Conservation (phyloP, 169 alveolate species). For the Eimeria zaria region DNA sequence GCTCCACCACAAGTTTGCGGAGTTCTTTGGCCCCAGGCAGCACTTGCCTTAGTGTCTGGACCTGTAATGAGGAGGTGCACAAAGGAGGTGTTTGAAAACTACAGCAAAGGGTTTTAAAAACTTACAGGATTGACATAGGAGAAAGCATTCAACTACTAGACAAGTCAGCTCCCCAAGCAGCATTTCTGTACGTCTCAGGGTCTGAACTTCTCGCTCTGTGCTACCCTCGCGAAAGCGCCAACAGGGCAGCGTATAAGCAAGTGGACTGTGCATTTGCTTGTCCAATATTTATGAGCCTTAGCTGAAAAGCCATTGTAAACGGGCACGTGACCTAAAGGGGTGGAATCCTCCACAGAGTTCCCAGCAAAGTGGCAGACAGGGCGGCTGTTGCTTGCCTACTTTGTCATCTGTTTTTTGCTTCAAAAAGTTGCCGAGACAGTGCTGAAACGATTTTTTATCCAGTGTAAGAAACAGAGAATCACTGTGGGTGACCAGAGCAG, state of each 20-base stretch:
- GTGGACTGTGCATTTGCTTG: not conserved
- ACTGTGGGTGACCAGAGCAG: constrained; percentile 73
- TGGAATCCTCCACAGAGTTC: not conserved
- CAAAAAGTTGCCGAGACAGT: constrained; percentile 57
- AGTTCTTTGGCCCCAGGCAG: constrained; percentile 76
- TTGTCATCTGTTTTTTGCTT: constrained; percentile 74
- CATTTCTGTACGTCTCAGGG: not conserved
- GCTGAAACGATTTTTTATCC: constrained; percentile 76
- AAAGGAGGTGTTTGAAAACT: not conserved
- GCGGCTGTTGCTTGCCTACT: not conserved
- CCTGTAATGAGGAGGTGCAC: constrained; percentile 2
- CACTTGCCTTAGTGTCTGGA: constrained; percentile 50
- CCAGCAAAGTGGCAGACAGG: not conserved
- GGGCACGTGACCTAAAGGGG: not conserved
- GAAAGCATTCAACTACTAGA: not conserved
- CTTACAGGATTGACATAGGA: not conserved
- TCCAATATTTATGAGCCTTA: not conserved
- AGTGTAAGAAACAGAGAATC: constrained; percentile 46
- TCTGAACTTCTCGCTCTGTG: not conserved
- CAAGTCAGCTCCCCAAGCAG: not conserved
- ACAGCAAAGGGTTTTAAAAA: not conserved
- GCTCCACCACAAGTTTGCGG: constrained; percentile 79
- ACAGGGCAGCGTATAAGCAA: not conserved
- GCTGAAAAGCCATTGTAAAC: not conserved
- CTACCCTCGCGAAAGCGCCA: not conserved